phyloP scores from a whole-genome alignment of 2,329 filamentous ascomycete genomes.

The Fusarium tricinctum region DNA sequence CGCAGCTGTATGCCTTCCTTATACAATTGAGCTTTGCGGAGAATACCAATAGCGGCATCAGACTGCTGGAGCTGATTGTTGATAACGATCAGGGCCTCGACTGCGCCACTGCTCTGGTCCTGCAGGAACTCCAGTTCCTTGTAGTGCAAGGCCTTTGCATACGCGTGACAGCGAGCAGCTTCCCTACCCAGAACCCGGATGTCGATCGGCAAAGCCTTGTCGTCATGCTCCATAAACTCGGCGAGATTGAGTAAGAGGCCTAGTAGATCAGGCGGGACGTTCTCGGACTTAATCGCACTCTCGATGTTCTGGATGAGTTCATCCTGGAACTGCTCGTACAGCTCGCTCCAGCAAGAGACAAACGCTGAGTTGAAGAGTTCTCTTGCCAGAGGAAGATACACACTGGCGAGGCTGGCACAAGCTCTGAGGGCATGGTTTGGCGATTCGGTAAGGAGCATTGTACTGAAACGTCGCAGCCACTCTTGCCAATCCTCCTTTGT shows the following conservation, averaged over 20 bases:
- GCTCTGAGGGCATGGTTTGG: slow-evolving; percentile 95
- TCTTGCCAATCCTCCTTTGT: slow-evolving; percentile 99
- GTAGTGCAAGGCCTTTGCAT: slow-evolving; percentile 97
- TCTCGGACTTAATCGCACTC: slow-evolving; percentile 92
- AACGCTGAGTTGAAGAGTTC: slow-evolving; percentile 99
- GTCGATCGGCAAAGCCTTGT: slow-evolving; percentile 97
- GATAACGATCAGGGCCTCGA: slow-evolving; percentile 98
- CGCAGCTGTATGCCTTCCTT: slow-evolving; percentile 93
- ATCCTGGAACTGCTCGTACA: slow-evolving; percentile 97
- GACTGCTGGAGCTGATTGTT: slow-evolving; percentile 99
- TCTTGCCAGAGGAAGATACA: slow-evolving; percentile 90
- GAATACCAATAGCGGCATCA: slow-evolving; percentile 96
- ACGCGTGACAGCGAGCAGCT: slow-evolving; percentile 96
- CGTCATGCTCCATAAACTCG: slow-evolving; percentile 99
- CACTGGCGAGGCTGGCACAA: slow-evolving; percentile 90
- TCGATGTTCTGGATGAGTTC: slow-evolving; percentile 97
- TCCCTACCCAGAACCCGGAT: slow-evolving; percentile 95
- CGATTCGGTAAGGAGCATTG: slow-evolving; percentile 93
- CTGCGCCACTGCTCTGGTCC: slow-evolving; percentile 94
- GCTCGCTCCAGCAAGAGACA: slow-evolving; percentile 97
- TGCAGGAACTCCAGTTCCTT: slow-evolving; percentile 99
- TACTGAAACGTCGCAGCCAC: slow-evolving; percentile 97
- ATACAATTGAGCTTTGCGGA: slow-evolving; percentile 95
- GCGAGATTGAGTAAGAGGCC: slow-evolving; percentile 95
- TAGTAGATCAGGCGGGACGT: slow-evolving; percentile 95